Base-by-base conservation (phyloP, 805 yeast species). In the Vanderwaltozyma polyspora region DNA sequence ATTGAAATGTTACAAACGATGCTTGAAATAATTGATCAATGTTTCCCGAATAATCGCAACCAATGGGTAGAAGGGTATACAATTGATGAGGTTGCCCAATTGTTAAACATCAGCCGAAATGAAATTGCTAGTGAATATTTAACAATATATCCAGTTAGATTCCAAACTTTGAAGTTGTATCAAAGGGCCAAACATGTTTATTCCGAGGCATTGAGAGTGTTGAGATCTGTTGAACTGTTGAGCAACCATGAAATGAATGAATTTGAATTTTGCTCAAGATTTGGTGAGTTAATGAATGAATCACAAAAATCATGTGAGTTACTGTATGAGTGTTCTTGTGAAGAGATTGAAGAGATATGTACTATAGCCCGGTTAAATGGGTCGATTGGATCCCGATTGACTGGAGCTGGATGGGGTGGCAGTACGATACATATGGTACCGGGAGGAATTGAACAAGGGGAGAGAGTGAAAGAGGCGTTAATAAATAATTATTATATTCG, bases 341-440 rank as follows among this genome's bases (percentile, higher is more conserved):
- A 63, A 1, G 76, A 69, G 40, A 66, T 76, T 36, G 72, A 77
- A 36, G 52, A 57, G 10, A 52, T 79, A 26, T 72, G 79, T 46
- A 35, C 48, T 7, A 67, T 79, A 33, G 84, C 82, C 3, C 50
- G 60, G 27, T 49, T 42, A 2, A 64, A 68, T 39, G 86, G 85
- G 3, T 63, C 82, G 1, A 63, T 56, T 38, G 86, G 86, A 13
- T 72, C 82, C 1, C 64, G 87, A 35, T 66, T 76, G n/a, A 78
- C 86, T 8, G 87, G 86, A 19, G 86, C 87, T 14, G 87, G 87
- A 4, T 79, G 76, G 68, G 86, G 86, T 23, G 86, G 86, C 5
- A 72, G 77, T 21, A 65, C 79, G 0, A 79, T 79, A n/a, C 82
- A 77, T 49, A 55, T 79, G 36, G 71, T 78, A 9, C 46, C 48